phyloP scores from a whole-genome alignment of 352 stramenopile genomes.

The Pythium biforme region DNA sequence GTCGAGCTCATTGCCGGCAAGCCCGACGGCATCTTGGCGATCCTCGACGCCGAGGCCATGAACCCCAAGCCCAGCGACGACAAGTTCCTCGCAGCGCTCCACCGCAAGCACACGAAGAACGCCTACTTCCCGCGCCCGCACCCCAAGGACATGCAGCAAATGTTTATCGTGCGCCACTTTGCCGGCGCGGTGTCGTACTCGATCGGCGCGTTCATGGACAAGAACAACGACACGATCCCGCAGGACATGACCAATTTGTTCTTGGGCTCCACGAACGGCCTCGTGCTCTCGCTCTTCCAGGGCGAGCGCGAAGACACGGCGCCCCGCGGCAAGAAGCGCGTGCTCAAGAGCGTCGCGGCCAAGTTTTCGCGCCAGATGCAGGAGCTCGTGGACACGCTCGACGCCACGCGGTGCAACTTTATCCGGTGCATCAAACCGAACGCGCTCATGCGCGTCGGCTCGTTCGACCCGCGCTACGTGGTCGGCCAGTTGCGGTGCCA shows the following conservation, averaged over 20 bases:
- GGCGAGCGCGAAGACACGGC: slow-evolving; percentile 46
- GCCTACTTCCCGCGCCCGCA: slow-evolving; percentile 84
- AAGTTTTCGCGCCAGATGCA: slow-evolving; percentile 84
- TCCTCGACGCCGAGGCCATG: slow-evolving; percentile 87
- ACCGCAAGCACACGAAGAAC: slow-evolving; percentile 85
- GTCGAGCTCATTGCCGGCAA: slow-evolving; percentile 88
- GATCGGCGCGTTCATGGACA: slow-evolving; percentile 89
- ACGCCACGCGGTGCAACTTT: slow-evolving; percentile 84
- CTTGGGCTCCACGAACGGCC: slow-evolving; percentile 55
- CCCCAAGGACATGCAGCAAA: slow-evolving; percentile 87
- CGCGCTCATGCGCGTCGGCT: slow-evolving; percentile 68
- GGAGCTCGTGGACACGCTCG: slow-evolving; percentile 73
- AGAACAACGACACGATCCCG: slow-evolving; percentile 90
- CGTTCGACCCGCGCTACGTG: slow-evolving; percentile 79
- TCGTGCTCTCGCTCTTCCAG: slow-evolving; percentile 70
- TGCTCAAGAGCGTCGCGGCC: slow-evolving; percentile 65
- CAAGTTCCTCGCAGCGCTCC: slow-evolving; percentile 83
- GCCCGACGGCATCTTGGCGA: slow-evolving; percentile 71
- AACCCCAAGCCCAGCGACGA: slow-evolving; percentile 90
- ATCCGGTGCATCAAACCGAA: slow-evolving; percentile 91
- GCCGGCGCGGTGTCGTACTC: slow-evolving; percentile 88
- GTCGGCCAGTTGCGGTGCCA: slow-evolving; percentile 81
- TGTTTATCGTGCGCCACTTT: slow-evolving; percentile 91
- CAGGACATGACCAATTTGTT: slow-evolving; percentile 86
- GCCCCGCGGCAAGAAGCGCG: slow-evolving; percentile 74